A percentile compares a stretch with the other conserved stretches of the same genome.
Evolutionary conservation across 2,329 filamentous ascomycete species (phyloP).

Genomic region (Diaporthe batatas): DNA sequence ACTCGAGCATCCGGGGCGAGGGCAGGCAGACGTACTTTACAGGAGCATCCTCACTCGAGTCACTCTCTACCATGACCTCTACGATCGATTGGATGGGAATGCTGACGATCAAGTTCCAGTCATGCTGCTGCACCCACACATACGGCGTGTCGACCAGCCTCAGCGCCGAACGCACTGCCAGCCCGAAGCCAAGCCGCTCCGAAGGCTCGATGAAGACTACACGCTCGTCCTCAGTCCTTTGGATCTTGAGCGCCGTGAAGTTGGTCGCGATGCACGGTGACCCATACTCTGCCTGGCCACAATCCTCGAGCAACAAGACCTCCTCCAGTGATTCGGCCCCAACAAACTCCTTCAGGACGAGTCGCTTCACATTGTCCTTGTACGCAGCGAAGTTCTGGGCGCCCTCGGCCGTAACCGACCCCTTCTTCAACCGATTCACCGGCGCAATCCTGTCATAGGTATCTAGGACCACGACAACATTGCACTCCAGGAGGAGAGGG

Average conservation of each 20-base stretch:
- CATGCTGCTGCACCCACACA: slow-evolving; percentile 71
- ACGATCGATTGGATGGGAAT: slow-evolving; percentile 61
- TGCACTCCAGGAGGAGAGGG: slow-evolving; percentile 55
- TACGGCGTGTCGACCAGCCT: slow-evolving; percentile 62
- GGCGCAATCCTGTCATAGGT: slow-evolving; percentile 62
- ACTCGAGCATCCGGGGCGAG: slow-evolving; percentile 64
- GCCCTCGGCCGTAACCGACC: slow-evolving; percentile 62
- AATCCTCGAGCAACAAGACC: slow-evolving; percentile 36
- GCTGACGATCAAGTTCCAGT: slow-evolving; percentile 63
- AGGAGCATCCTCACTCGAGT: slow-evolving; percentile 49
- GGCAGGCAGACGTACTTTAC: slow-evolving; percentile 68
- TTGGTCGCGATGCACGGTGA: slow-evolving; percentile 50
- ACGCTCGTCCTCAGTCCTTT: slow-evolving; percentile 51
- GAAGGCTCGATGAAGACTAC: slow-evolving; percentile 64
- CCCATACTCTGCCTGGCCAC: slow-evolving; percentile 62
- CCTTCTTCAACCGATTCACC: slow-evolving; percentile 64
- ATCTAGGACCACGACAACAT: slow-evolving; percentile 66
- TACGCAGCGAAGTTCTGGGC: slow-evolving; percentile 59
- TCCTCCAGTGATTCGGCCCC: background rate
- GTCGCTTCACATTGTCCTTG: slow-evolving; percentile 60
- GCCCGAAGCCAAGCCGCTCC: slow-evolving; percentile 64
- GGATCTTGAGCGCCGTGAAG: slow-evolving; percentile 53
- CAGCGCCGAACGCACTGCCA: slow-evolving; percentile 66
- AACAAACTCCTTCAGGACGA: slow-evolving; percentile 53
- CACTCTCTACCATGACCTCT: slow-evolving; percentile 58